These are phyloP conservation scores for Ceratocystis destructans DNA, from an alignment of 2,329 filamentous ascomycete genomes.

Conservation along the genomic window DNA sequence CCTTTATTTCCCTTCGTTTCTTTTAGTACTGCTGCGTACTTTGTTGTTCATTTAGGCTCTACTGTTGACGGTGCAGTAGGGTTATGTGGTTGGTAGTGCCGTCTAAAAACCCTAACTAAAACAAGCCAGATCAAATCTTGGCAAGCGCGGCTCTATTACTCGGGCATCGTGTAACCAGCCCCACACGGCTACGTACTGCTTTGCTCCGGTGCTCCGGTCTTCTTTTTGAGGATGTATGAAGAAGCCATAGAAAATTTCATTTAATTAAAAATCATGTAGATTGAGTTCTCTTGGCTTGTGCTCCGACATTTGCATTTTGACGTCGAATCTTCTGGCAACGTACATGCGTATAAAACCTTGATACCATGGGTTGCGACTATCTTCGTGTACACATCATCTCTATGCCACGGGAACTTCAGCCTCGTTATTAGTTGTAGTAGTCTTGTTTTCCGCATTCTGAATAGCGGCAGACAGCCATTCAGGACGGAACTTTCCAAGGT, in stretches of 20 bases:
- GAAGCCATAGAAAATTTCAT: neutral
- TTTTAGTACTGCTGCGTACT: too few relatives aligned
- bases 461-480: constrained; percentile 32
- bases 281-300: neutral
- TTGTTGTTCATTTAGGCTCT: too few relatives aligned
- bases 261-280: neutral
- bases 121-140: too few relatives aligned
- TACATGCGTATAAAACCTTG: neutral
- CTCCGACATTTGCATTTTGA: too few relatives aligned
- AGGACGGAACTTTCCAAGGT: constrained; percentile 47
- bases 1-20: too few relatives aligned
- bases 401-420: neutral
- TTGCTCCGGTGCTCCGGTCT: neutral
- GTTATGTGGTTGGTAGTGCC: too few relatives aligned
- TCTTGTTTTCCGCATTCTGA: constrained; percentile 11
- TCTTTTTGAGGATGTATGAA: neutral
- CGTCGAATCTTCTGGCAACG: neutral
- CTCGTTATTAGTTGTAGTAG: neutral
- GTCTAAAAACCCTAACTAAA: neutral
- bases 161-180: neutral
- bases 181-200: neutral
- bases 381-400: neutral
- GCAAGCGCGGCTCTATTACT: neutral
- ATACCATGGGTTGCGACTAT: neutral
- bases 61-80: too few relatives aligned